Conservation (phyloP, 1,284 basidiomycete species). For the Tilletiopsis washingtonensis region DNA sequence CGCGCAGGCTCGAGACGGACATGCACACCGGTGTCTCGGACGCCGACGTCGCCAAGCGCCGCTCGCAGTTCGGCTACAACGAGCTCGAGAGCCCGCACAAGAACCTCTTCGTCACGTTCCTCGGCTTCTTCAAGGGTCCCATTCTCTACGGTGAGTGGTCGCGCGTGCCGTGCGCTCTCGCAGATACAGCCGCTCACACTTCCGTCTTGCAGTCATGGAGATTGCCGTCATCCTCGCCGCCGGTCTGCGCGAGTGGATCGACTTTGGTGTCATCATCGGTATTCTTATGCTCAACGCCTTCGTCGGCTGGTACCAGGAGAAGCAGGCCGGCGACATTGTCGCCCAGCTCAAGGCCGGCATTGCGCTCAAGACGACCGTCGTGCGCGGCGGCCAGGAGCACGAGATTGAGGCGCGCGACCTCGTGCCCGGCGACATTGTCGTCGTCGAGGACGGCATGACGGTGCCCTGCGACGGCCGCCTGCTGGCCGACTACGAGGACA, state of each 20-base stretch:
- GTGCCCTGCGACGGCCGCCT: conserved; percentile 55
- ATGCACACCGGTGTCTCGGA: conserved; percentile 51
- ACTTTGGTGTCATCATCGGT: conserved; percentile 55
- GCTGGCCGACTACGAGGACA: conserved; percentile 51
- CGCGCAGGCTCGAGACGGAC: conserved; percentile 52
- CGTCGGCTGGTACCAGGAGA: conserved; percentile 58
- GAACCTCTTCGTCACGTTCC: conserved; percentile 54
- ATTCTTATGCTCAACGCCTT: conserved; percentile 51
- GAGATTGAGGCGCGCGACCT: conserved; percentile 55
- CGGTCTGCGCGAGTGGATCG: conserved; percentile 51
- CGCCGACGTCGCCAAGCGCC: conserved; percentile 48
- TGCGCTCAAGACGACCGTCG: conserved; percentile 52
- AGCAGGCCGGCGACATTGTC: conserved; percentile 54
- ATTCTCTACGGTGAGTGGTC: conserved; percentile 41
- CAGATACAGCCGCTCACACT: neutral
- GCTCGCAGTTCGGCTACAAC: conserved; percentile 47
- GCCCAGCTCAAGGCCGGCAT: conserved; percentile 57
- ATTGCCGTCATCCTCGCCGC: conserved; percentile 48
- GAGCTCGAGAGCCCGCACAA: conserved; percentile 46
- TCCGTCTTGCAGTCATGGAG: conserved; percentile 42
- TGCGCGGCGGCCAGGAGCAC: conserved; percentile 52
- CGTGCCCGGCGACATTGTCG: conserved; percentile 55
- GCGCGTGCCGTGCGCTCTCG: neutral
- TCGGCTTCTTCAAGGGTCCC: conserved; percentile 49
- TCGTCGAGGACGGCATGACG: conserved; percentile 52